Evolutionary conservation across 371 early-diverging fungal genomes (phyloP).

Genomic region (Phascolomyces articulosus): DNA sequence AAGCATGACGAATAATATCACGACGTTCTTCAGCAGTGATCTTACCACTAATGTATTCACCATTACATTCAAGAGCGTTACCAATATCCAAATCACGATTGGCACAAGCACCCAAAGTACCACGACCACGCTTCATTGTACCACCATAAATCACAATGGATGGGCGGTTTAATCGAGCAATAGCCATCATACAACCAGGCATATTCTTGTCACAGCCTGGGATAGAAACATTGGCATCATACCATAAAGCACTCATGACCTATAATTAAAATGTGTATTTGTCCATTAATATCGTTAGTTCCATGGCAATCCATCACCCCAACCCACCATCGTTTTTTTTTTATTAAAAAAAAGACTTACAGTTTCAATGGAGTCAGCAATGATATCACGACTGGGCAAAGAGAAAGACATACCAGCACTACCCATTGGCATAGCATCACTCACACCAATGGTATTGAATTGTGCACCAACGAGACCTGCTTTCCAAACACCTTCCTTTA

Average conservation of each 20-base stretch:
- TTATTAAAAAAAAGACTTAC: no score
- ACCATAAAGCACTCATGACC: constrained; percentile 95
- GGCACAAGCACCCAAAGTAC: constrained; percentile 57
- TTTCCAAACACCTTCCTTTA: constrained; percentile 87
- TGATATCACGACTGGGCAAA: constrained; percentile 92
- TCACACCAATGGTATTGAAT: constrained; percentile 95
- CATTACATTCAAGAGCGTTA: constrained; percentile 93
- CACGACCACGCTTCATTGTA: constrained; percentile 77
- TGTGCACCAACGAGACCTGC: constrained; percentile 90
- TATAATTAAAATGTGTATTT: constrained; percentile 13
- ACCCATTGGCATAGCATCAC: constrained; percentile 95
- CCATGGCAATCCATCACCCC: no score
- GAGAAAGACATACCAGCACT: constrained; percentile 95
- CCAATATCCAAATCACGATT: constrained; percentile 82
- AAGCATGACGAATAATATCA: constrained; percentile 85
- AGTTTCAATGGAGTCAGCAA: constrained; percentile 97
- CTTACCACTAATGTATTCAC: constrained; percentile 85
- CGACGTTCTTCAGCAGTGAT: constrained; percentile 84
- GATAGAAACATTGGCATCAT: constrained; percentile 69
- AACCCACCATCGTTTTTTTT: no score
- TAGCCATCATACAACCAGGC: constrained; percentile 94
- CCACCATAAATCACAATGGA: constrained; percentile 89
- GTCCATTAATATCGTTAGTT: no score
- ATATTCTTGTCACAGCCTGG: constrained; percentile 95
- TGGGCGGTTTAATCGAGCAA: constrained; percentile 92